A percentile compares a stretch with the other conserved stretches of the same genome.
These are phyloP conservation scores for Vaccinium vitisidaea DNA, from an alignment of 148 eudicot species.

Conservation along the genomic window DNA sequence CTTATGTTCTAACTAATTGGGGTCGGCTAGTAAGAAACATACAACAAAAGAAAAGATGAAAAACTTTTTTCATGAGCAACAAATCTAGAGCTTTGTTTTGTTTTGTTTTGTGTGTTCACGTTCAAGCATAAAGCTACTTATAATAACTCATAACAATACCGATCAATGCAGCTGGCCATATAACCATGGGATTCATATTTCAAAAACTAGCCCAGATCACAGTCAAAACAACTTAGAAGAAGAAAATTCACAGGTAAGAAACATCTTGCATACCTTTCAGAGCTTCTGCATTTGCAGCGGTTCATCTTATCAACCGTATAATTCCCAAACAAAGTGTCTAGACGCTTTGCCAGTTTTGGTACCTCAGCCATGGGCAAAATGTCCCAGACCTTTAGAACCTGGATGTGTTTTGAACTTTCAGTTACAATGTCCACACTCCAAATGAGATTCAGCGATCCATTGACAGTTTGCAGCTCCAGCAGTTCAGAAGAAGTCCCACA, in stretches of 20 bases:
- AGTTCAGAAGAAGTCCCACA: background rate
- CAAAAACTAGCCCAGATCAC: background rate
- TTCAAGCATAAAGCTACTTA: too few relatives aligned
- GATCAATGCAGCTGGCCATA: too few relatives aligned
- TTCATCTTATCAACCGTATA: conserved; percentile 23
- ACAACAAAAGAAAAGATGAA: background rate
- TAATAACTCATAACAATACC: too few relatives aligned
- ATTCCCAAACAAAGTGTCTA: conserved; percentile 26
- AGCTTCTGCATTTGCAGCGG: conserved; percentile 24
- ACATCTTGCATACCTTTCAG: conserved; percentile 31
- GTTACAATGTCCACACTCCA: conserved; percentile 24
- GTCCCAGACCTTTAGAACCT: conserved; percentile 40
- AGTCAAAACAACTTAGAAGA: background rate
- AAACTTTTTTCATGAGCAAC: background rate
- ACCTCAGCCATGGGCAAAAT: conserved; percentile 23
- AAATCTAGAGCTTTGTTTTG: background rate
- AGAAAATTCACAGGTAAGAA: background rate
- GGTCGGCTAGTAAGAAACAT: too few relatives aligned
- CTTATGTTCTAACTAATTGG: too few relatives aligned
- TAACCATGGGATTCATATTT: background rate
- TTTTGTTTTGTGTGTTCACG: too few relatives aligned
- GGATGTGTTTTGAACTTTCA: conserved; percentile 25
- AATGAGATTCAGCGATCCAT: background rate
- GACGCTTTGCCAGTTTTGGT: conserved; percentile 19
- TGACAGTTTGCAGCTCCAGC: background rate